phyloP scores from a whole-genome alignment of 345 rosid species.

The Theobroma cacao region DNA sequence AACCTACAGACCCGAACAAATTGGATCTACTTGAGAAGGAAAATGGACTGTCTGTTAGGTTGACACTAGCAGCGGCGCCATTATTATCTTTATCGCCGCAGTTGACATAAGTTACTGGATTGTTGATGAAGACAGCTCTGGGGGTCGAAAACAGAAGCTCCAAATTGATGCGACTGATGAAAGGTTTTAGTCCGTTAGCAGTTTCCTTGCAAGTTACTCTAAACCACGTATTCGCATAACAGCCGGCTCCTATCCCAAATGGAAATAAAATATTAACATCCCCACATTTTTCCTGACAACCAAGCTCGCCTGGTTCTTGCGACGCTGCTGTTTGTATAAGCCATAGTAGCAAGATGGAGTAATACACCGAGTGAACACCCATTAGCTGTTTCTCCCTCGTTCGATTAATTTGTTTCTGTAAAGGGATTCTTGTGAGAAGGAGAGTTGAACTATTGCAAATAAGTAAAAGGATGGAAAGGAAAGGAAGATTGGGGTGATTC shows the following conservation, averaged over 20 bases:
- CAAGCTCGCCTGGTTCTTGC: too few relatives aligned
- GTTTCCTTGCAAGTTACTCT: neutral
- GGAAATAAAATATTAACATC: neutral
- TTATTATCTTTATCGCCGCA: neutral
- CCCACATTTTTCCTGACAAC: slow-evolving; percentile 8
- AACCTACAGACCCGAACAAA: neutral
- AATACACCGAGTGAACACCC: too few relatives aligned
- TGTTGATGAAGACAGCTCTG: neutral
- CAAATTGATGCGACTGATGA: neutral
- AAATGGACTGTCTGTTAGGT: neutral
- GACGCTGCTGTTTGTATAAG: too few relatives aligned
- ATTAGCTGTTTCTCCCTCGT: too few relatives aligned
- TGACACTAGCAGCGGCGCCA: neutral
- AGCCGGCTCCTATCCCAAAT: neutral
- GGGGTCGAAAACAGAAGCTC: neutral
- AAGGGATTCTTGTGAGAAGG: too few relatives aligned
- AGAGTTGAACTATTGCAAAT: too few relatives aligned
- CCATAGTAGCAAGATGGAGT: too few relatives aligned
- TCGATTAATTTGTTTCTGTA: too few relatives aligned
- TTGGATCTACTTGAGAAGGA: neutral
- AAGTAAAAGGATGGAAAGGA: too few relatives aligned
- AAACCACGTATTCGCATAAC: neutral
- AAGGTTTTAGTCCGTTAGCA: neutral
- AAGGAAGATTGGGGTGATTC: too few relatives aligned
- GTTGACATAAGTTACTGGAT: neutral